phyloP scores from a whole-genome alignment of 2,329 filamentous ascomycete genomes.

The Exophiala alcalophila region DNA sequence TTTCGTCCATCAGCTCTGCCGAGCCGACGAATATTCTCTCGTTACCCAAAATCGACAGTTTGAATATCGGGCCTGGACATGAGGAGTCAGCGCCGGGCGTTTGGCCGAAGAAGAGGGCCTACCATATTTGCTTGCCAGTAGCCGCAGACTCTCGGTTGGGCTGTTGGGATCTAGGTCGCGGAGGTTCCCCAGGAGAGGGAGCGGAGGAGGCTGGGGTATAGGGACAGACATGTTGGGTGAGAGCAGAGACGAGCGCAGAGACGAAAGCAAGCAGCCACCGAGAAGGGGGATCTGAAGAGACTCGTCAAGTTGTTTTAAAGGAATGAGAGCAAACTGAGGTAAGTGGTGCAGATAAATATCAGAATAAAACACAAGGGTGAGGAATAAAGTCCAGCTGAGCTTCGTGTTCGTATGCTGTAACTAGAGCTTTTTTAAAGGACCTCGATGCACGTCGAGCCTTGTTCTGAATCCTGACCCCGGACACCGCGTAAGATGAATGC shows the following conservation, averaged over 20 bases:
- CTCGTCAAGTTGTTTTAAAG: background rate
- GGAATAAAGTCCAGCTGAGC: too few relatives aligned
- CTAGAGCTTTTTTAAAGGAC: too few relatives aligned
- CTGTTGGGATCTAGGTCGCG: conserved; percentile 50
- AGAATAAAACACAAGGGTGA: too few relatives aligned
- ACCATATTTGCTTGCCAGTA: conserved; percentile 50
- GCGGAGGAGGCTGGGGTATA: conserved; percentile 51
- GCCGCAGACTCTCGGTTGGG: conserved; percentile 51
- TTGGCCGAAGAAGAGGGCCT: conserved; percentile 13
- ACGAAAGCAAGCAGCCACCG: background rate
- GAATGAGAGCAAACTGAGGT: too few relatives aligned
- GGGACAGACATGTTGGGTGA: conserved; percentile 44
- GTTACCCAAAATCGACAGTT: conserved; percentile 51
- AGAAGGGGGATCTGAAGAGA: background rate
- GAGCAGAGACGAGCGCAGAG: too few relatives aligned
- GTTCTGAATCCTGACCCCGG: too few relatives aligned
- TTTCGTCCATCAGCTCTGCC: conserved; percentile 59
- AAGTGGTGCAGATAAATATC: too few relatives aligned
- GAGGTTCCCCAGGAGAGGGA: conserved; percentile 54
- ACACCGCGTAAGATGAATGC: too few relatives aligned
- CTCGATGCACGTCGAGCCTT: too few relatives aligned
- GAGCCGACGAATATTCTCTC: conserved; percentile 52
- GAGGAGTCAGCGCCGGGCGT: background rate
- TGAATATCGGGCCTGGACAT: conserved; percentile 56
- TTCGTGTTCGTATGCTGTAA: too few relatives aligned